Evolutionary conservation across 768 basidiomycete species (phyloP), one percentile per base, ranked within the genome.

Genomic region (Termitomyces sp.): DNA sequence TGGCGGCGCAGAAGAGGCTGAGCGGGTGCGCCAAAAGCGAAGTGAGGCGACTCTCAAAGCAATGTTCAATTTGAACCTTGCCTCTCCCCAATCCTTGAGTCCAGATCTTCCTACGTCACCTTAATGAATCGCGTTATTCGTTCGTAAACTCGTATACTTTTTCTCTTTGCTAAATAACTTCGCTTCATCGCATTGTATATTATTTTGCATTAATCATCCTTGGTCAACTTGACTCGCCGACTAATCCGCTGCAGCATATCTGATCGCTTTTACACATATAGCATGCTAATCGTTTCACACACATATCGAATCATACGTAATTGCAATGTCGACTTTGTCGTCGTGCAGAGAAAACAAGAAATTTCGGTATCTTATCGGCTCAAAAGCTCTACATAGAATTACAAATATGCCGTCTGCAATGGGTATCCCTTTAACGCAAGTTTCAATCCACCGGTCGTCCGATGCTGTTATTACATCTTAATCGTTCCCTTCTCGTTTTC

Each of bases 1-100:
- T 18, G 96, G 95, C 28, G 95, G 94, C 15, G 89, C 92, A 24
- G 92, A 95, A 70, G 93, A 96, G 74, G 81, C 77, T 24, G 96
- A 99, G 74, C 79, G 96, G 56, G 80, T 95, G 64, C 77, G 95
- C 64, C 89, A 94, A 77, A 84, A 84, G 69, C 78, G 85, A 71
- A 92, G 90, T 67, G 94, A 94, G 54, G 71, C 84, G 74, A 86
- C 92, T 22, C 73, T 98, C 62, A 94, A 88, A 75, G 90, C 90
- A 31, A 96, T 98, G 92, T 94, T 94, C 68, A 80, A 51, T 44
- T 46, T 36, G 22, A 60, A 51, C 31, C 20, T 18, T 16, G 44
- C 59, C 10, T 58, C 64, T n/a, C 56, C 60, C 26, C 57, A 62
- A 13, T 39, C 54, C 20, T 31, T 51, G 13, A 55, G 50, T 36